Conservation (phyloP, 352 stramenopile genomes). For the Globisporangium megalacanthum region DNA sequence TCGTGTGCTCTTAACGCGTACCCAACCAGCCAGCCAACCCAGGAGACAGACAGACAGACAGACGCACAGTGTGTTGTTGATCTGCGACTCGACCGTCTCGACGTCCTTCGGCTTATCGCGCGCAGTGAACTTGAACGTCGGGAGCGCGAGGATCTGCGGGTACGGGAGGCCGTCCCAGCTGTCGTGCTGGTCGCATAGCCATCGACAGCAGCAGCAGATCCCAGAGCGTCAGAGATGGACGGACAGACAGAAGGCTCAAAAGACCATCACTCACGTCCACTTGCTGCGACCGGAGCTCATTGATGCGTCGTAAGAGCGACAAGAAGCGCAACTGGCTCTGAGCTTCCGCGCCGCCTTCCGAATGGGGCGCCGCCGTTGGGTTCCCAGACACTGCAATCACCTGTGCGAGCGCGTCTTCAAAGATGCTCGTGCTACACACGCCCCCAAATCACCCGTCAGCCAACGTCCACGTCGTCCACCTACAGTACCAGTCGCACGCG, state of each 20-base stretch:
- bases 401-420: conserved; percentile 15
- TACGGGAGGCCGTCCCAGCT: conserved; percentile 75
- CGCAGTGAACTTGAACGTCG: conserved; percentile 70
- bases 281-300: conserved; percentile 80
- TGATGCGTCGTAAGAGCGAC: conserved; percentile 73
- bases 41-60: not conserved
- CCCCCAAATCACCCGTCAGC: not conserved
- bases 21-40: not conserved
- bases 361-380: conserved; percentile 9
- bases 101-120: conserved; percentile 25
- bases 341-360: conserved; percentile 24
- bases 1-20: too few species aligned
- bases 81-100: conserved; percentile 22
- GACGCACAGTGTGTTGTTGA: conserved; percentile 56
- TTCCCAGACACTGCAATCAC: conserved; percentile 22
- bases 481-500: not conserved
- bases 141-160: conserved; percentile 73
- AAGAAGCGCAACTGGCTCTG: conserved; percentile 67
- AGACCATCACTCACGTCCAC: conserved; percentile 34
- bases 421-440: conserved; percentile 6
- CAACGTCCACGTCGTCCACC: not conserved
- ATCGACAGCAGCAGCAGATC: not conserved
- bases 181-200: conserved; percentile 28
- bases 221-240: not conserved
- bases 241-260: not conserved